Percentiles rank a stretch among this genome's conserved stretches.
phyloP scores from a whole-genome alignment of 169 alveolate species.

The Theileria luwenshuni region DNA sequence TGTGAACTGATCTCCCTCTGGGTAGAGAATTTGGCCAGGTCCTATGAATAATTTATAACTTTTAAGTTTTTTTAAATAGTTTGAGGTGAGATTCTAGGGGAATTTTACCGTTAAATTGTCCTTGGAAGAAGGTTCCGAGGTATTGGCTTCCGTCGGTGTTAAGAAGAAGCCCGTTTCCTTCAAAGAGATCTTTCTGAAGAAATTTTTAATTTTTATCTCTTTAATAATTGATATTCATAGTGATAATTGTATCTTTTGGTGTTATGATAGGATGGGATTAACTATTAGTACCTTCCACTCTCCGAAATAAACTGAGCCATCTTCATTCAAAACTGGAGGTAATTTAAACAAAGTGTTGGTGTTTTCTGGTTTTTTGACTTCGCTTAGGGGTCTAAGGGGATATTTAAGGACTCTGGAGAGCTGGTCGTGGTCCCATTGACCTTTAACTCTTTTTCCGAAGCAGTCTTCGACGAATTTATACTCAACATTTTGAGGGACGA shows the following conservation, averaged over 20 bases:
- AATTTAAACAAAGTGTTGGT: slow-evolving; percentile 15
- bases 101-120: slow-evolving; percentile 28
- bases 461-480: slow-evolving; percentile 27
- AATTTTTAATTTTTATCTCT: background rate
- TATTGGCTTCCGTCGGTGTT: slow-evolving; percentile 48
- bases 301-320: slow-evolving; percentile 58
- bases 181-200: slow-evolving; percentile 14
- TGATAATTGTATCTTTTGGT: background rate
- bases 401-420: slow-evolving; percentile 29
- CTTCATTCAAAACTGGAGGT: slow-evolving; percentile 41
- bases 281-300: slow-evolving; percentile 39
- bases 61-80: slow-evolving; percentile 88
- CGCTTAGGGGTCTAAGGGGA: slow-evolving; percentile 26
- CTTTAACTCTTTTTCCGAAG: slow-evolving; percentile 7
- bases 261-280: background rate
- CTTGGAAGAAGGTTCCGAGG: slow-evolving; percentile 38
- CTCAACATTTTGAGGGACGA: slow-evolving; percentile 1
- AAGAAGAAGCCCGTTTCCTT: slow-evolving; percentile 51
- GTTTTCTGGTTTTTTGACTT: background rate
- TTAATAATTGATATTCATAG: background rate
- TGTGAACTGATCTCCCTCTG: slow-evolving; percentile 91
- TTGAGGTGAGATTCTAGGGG: slow-evolving; percentile 32
- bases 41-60: slow-evolving; percentile 84
- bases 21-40: slow-evolving; percentile 89
- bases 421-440: slow-evolving; percentile 47